Evolutionary conservation across 345 rosid genomes (phyloP).

Genomic region (Sisymbrium altissimum): DNA sequence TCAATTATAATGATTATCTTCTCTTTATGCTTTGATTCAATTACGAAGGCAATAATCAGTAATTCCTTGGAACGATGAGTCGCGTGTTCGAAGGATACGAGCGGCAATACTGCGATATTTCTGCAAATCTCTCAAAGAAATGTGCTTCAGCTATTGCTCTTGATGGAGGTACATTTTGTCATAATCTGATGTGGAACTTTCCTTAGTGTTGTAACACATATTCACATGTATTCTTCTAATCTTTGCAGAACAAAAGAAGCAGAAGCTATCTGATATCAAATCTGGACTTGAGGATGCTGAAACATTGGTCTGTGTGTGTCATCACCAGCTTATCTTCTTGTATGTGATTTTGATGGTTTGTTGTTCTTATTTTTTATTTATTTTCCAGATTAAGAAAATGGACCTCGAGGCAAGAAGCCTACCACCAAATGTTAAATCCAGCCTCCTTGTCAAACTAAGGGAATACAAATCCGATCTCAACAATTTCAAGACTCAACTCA

Average conservation of each 20-base stretch:
- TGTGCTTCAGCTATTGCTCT: slow-evolving; percentile 45
- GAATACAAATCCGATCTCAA: slow-evolving; percentile 80
- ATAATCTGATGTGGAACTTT: neutral
- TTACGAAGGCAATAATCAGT: no score
- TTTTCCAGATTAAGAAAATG: slow-evolving; percentile 57
- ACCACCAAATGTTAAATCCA: slow-evolving; percentile 60
- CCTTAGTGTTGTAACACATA: neutral
- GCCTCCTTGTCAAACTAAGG: slow-evolving; percentile 69
- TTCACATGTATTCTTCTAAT: no score
- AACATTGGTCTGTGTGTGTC: slow-evolving; percentile 58
- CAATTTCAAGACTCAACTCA: slow-evolving; percentile 65
- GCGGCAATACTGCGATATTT: slow-evolving; percentile 54
- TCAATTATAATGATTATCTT: no score
- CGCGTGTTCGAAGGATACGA: slow-evolving; percentile 48
- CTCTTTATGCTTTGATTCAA: no score
- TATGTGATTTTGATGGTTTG: no score
- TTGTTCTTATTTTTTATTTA: no score
- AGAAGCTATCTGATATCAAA: slow-evolving; percentile 63
- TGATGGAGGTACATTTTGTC: slow-evolving; percentile 42
- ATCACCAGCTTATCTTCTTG: neutral
- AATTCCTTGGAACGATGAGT: slow-evolving; percentile 53
- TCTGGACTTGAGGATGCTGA: slow-evolving; percentile 69
- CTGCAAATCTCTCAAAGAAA: slow-evolving; percentile 50
- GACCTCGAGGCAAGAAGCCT: slow-evolving; percentile 75
- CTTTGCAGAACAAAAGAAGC: slow-evolving; percentile 74